A percentile compares a stretch with the other conserved stretches of the same genome.
These are phyloP conservation scores for Aspergillus leporis DNA, from an alignment of 495 filamentous ascomycete genomes.

Conservation along the genomic window DNA sequence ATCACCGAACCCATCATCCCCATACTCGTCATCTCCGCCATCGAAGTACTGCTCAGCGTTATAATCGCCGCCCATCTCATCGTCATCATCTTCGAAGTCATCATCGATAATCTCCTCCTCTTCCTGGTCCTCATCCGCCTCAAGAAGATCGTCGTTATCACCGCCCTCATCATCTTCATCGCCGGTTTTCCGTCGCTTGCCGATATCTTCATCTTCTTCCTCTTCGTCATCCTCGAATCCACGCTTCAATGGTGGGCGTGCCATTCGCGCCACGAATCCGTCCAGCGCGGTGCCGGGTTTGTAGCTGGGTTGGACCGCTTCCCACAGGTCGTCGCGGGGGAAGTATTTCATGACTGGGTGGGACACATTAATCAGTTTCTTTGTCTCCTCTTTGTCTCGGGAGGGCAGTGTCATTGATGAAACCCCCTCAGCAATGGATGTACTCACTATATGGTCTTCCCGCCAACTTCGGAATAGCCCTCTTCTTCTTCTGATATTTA, in stretches of 20 bases:
- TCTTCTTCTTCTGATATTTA: conserved; percentile 55
- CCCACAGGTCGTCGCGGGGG: conserved; percentile 53
- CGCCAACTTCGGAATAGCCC: conserved; percentile 49
- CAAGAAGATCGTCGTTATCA: conserved; percentile 33
- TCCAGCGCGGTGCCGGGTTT: conserved; percentile 38
- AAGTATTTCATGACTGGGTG: conserved; percentile 54
- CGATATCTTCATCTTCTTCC: conserved; percentile 33
- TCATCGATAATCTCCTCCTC: conserved; percentile 58
- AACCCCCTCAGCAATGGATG: not conserved
- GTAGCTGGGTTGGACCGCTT: conserved; percentile 49
- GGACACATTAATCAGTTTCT: not conserved
- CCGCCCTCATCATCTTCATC: conserved; percentile 39
- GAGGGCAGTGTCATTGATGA: not conserved
- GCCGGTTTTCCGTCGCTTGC: conserved; percentile 29
- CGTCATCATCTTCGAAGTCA: conserved; percentile 57
- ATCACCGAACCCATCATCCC: conserved; percentile 50
- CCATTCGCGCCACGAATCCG: conserved; percentile 26
- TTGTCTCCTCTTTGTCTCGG: not conserved
- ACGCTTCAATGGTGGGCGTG: conserved; percentile 33
- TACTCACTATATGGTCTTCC: conserved; percentile 52
- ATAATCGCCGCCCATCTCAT: conserved; percentile 60
- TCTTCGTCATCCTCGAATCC: conserved; percentile 52
- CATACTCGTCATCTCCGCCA: conserved; percentile 59
- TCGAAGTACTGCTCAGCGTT: conserved; percentile 69
- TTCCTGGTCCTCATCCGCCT: conserved; percentile 47